Evolutionary conservation across 345 rosid genomes (phyloP).

Genomic region (Raphanus raphanistrum): DNA sequence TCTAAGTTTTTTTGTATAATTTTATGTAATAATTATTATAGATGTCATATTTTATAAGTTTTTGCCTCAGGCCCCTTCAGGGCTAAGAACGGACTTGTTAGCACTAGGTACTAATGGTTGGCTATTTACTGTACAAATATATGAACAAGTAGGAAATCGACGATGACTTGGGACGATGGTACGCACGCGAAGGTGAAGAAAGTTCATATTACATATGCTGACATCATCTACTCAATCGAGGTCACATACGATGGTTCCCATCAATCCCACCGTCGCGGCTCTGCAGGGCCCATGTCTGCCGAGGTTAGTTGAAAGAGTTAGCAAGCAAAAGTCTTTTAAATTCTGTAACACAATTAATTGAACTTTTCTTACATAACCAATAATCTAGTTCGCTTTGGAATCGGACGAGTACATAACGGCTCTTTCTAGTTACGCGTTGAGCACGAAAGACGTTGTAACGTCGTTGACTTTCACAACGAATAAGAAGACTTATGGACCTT

Average conservation of each 20-base stretch:
- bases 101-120: neutral
- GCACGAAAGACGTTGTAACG: slow-evolving; percentile 21
- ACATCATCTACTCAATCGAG: slow-evolving; percentile 34
- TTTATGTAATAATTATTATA: too few species aligned
- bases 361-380: neutral
- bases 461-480: slow-evolving; percentile 28
- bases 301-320: slow-evolving; percentile 15
- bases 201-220: slow-evolving; percentile 32
- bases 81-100: neutral
- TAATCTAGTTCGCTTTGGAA: slow-evolving; percentile 27
- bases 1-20: neutral
- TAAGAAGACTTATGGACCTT: slow-evolving; percentile 35
- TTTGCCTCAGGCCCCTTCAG: neutral
- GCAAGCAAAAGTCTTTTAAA: neutral
- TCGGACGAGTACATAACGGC: slow-evolving; percentile 39
- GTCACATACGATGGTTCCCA: slow-evolving; percentile 37
- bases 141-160: neutral
- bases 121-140: neutral
- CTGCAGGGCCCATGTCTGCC: slow-evolving; percentile 24
- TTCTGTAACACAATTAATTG: neutral
- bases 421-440: slow-evolving; percentile 18
- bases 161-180: slow-evolving; percentile 42
- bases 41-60: neutral
- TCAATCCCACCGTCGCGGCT: too few species aligned
- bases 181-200: slow-evolving; percentile 31